Evolutionary conservation across 2,329 filamentous ascomycete species (phyloP).

Genomic region (Colletotrichum orbiculare): DNA sequence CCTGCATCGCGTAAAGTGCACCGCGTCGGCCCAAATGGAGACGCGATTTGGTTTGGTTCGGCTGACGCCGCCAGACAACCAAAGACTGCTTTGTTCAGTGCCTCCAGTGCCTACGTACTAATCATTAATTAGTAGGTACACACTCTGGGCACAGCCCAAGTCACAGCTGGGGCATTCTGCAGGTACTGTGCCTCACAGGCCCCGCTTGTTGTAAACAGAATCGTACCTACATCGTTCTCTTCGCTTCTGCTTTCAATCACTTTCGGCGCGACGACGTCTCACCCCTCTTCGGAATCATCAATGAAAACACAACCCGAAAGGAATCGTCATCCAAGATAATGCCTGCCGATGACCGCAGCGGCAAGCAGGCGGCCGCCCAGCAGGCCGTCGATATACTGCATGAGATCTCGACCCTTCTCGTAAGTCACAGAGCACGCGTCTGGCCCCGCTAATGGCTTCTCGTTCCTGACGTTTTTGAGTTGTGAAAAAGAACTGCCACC

Average conservation of each 20-base stretch:
- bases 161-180: no score
- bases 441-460: no score
- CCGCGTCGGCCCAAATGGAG: conserved; percentile 18
- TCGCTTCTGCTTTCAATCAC: conserved; percentile 3
- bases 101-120: no score
- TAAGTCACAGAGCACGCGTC: conserved; percentile 55
- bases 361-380: conserved; percentile 81
- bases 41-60: conserved; percentile 24
- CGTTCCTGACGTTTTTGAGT: conserved; percentile 19
- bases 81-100: no score
- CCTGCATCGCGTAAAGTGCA: conserved; percentile 25
- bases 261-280: conserved; percentile 1
- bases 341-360: conserved; percentile 58
- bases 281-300: neutral
- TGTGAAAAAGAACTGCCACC: conserved; percentile 81
- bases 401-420: conserved; percentile 89
- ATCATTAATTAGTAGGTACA: no score
- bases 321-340: conserved; percentile 9
- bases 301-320: conserved; percentile 8
- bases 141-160: no score
- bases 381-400: conserved; percentile 86
- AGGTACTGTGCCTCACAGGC: neutral
- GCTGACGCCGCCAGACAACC: conserved; percentile 10
- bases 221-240: neutral
- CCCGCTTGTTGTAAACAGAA: conserved; percentile 20